Evolutionary conservation across 1,284 basidiomycete species (phyloP).

Genomic region (Trametes polyzona): DNA sequence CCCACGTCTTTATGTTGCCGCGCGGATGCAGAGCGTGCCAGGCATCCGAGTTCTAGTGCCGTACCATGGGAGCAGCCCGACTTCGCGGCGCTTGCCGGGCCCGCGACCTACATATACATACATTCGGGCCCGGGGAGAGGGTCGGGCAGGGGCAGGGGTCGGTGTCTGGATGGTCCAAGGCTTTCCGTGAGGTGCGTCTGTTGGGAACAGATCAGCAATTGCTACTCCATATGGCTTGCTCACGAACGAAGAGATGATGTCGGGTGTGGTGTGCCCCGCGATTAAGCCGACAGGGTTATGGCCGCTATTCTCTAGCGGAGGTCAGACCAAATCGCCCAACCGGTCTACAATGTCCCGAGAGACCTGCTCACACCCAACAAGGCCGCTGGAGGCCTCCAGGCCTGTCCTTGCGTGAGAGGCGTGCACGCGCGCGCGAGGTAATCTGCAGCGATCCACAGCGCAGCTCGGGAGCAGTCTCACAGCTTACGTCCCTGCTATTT

Average conservation of each 20-base stretch:
- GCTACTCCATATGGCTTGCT: too few species aligned
- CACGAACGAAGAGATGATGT: too few species aligned
- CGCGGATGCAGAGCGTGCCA: conserved; percentile 2
- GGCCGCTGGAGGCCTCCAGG: neutral
- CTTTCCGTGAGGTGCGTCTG: neutral
- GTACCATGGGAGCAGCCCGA: conserved; percentile 7
- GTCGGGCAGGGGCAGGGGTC: neutral
- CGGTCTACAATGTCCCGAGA: neutral
- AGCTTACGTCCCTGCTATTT: neutral
- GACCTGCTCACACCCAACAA: neutral
- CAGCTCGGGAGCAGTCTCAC: neutral
- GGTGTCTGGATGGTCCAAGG: neutral
- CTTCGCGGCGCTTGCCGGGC: conserved; percentile 3
- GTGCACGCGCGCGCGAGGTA: neutral
- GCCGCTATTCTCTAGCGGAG: too few species aligned
- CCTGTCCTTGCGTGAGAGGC: neutral
- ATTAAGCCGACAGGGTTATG: too few species aligned
- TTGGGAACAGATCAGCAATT: neutral
- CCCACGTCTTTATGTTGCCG: neutral
- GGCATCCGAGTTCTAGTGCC: conserved; percentile 5
- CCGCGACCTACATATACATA: neutral
- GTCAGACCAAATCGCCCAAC: neutral
- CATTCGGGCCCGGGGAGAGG: conserved; percentile 1
- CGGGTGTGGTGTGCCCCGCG: too few species aligned
- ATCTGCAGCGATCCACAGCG: neutral